Evolutionary conservation across 2,329 filamentous ascomycete species (phyloP), one percentile per base, ranked within the genome.

Genomic region (Chaetomium sp.): DNA sequence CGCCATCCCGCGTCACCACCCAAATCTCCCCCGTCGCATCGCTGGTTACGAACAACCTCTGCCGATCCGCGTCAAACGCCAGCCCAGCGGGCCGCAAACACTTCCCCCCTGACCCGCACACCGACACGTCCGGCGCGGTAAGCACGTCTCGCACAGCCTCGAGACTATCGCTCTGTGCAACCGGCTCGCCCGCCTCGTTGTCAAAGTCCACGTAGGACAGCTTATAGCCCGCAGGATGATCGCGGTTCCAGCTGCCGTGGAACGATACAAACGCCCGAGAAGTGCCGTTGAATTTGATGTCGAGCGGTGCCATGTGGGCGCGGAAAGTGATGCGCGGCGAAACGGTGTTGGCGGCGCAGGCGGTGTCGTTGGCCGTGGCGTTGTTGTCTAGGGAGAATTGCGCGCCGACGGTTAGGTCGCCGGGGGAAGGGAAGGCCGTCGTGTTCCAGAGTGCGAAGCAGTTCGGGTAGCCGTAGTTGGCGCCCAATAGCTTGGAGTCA

Each of bases 231-330:
- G 72, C 69, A 1, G 76, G 73, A 10, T 68, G 62, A 6, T 71
- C 65, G 34, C 72, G 70, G 64, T 76, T 70, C 72, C 86, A 89
- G 68, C 81, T 86, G 11, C 87, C 87, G 68, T 89, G 87, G 70
- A 90, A 88, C 0, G 82, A 76, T 14, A 91, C 72, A 70, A 81
- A 90, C 1, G 85, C 86, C 2, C 74, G 77, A 10, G 76, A 78
- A 38, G 80, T 80, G 42, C 76, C 70, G 8, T 12, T 14, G 72
- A 91, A 91, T 58, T 82, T 81, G 65, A 90, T 80, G 61, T 89
- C 86, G 0, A 90, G 72, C 0, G 88, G 88, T 0, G 87, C 86
- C 66, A 79, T 85, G 65, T 91, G 88, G 1, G 87, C 80, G 50
- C 72, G 71, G 62, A 80, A 79, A 5, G 80, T 81, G 34, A 90